These are phyloP conservation scores for Dioscorea zingiberensis DNA, from an alignment of 106 monocot genomes.

Conservation along the genomic window DNA sequence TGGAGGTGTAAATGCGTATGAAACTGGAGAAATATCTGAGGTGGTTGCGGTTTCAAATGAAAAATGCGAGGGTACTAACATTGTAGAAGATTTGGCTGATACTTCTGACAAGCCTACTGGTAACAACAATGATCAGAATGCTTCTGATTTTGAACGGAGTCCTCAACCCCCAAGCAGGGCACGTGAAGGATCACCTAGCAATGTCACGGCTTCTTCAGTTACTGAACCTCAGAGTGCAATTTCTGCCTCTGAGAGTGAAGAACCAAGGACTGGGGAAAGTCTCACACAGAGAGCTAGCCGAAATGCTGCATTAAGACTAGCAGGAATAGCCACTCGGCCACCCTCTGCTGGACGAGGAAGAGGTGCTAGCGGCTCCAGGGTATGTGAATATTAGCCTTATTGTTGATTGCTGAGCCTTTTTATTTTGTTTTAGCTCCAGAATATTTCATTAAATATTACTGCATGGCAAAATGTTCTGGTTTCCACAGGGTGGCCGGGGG, in stretches of 20 bases:
- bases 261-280: conserved; percentile 32
- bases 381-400: conserved; percentile 3
- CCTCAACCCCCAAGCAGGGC: conserved; percentile 3
- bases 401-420: background rate
- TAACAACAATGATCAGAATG: conserved; percentile 18
- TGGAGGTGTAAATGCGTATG: conserved; percentile 19
- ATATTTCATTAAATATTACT: background rate
- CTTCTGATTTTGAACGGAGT: conserved; percentile 21
- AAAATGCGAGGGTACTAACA: conserved; percentile 16
- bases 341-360: conserved; percentile 21
- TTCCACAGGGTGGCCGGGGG: background rate
- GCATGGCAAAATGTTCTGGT: background rate
- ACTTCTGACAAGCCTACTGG: conserved; percentile 17
- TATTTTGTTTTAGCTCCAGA: background rate
- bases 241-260: conserved; percentile 12
- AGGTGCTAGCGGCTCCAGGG: conserved; percentile 27
- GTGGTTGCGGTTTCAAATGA: conserved; percentile 24
- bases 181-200: conserved; percentile 13
- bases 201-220: conserved; percentile 18
- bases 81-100: conserved; percentile 28
- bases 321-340: conserved; percentile 15
- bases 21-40: conserved; percentile 18
- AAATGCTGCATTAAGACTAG: conserved; percentile 35
- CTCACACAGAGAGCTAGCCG: conserved; percentile 31
- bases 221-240: conserved; percentile 6